phyloP scores from a whole-genome alignment of 108 stramenopile species.

The Cyclostephanos invisitatus region DNA sequence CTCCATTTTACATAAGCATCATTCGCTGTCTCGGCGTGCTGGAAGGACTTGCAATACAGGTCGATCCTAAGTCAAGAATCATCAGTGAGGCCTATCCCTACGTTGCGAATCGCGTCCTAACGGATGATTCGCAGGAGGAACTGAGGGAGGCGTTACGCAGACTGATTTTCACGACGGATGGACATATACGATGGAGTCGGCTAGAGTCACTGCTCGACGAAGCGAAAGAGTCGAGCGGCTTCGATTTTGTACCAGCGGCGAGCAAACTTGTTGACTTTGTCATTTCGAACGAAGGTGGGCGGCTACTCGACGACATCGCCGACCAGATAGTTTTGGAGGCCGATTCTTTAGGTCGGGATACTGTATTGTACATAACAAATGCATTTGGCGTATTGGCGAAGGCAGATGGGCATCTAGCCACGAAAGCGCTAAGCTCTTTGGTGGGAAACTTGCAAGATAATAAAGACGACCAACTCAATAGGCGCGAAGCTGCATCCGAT shows the following conservation, averaged over 20 bases:
- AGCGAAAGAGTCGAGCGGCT: constrained; percentile 74
- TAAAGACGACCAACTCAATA: background rate
- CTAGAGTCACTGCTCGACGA: constrained; percentile 88
- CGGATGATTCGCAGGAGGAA: constrained; percentile 83
- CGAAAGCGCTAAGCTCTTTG: constrained; percentile 69
- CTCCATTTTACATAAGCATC: constrained; percentile 97
- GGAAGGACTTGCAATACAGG: constrained; percentile 95
- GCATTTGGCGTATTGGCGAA: constrained; percentile 61
- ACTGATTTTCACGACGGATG: constrained; percentile 81
- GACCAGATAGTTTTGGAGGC: constrained; percentile 78
- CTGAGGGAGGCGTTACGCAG: constrained; percentile 82
- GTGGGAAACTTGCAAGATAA: constrained; percentile 25
- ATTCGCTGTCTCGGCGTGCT: constrained; percentile 96
- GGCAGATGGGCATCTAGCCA: constrained; percentile 67
- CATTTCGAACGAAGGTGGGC: constrained; percentile 77
- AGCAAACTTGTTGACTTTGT: constrained; percentile 83
- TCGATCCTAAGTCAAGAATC: constrained; percentile 88
- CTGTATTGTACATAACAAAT: constrained; percentile 60
- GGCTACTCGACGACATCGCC: constrained; percentile 65
- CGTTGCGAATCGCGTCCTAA: constrained; percentile 92
- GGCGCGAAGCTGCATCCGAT: constrained; percentile 5
- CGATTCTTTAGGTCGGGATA: constrained; percentile 74
- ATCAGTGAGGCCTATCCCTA: constrained; percentile 94
- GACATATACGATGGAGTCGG: constrained; percentile 85
- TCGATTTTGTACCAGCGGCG: constrained; percentile 86